These are phyloP conservation scores for Kazachstania sp. DNA, from an alignment of 1,139 yeast species.

Conservation along the genomic window DNA sequence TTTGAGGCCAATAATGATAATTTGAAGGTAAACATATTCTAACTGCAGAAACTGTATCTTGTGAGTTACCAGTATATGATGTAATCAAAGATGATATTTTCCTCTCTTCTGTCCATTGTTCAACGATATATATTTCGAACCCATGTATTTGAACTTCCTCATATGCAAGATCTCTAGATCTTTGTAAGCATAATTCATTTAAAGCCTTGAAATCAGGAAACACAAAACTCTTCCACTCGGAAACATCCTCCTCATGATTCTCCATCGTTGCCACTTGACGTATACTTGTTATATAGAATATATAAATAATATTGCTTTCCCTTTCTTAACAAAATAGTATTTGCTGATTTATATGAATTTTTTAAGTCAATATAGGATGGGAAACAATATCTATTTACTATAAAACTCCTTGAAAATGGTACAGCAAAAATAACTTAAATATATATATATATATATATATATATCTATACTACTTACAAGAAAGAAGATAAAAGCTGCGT, in stretches of 20 bases:
- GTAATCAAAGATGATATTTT: conserved; percentile 60
- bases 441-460: too few species aligned
- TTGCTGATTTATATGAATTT: too few species aligned
- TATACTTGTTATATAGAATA: neutral
- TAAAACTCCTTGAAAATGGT: too few species aligned
- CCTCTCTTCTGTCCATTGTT: conserved; percentile 84
- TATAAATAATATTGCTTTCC: neutral
- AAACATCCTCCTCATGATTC: neutral
- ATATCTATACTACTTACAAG: neutral
- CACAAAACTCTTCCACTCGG: conserved; percentile 21
- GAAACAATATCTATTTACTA: too few species aligned
- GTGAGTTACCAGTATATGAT: conserved; percentile 73
- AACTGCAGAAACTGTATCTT: conserved; percentile 53
- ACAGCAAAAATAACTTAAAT: too few species aligned
- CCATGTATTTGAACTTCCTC: conserved; percentile 49
- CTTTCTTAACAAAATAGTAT: neutral
- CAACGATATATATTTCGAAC: conserved; percentile 82
- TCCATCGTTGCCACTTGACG: neutral
- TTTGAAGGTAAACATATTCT: conserved; percentile 53
- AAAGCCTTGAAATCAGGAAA: conserved; percentile 49
- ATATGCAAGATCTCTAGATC: conserved; percentile 34
- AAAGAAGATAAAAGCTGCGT: too few species aligned
- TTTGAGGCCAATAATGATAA: conserved; percentile 46
- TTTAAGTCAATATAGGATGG: too few species aligned
- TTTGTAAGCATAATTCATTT: conserved; percentile 37